These are phyloP conservation scores for Russula sp. DNA, from an alignment of 768 basidiomycete genomes.

Conservation along the genomic window DNA sequence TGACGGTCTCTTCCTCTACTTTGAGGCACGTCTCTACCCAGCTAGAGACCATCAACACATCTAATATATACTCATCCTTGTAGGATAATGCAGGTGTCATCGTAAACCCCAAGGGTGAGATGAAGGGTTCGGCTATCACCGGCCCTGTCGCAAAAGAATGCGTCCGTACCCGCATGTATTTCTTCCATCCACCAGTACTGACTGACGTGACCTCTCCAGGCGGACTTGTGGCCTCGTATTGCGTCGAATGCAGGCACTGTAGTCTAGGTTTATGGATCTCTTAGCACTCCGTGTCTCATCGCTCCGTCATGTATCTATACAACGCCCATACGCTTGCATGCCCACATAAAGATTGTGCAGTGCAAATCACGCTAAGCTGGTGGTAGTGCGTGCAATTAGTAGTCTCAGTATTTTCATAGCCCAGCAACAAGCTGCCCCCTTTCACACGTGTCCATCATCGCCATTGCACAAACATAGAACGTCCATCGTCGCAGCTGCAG, in stretches of 20 bases:
- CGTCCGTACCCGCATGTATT: conserved; percentile 40
- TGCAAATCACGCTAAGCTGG: background rate
- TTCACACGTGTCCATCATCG: background rate
- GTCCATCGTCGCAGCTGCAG: background rate
- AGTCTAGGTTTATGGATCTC: conserved; percentile 48
- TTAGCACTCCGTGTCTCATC: conserved; percentile 18
- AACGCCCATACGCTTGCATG: conserved; percentile 11
- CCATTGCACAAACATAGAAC: background rate
- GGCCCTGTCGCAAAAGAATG: conserved; percentile 99
- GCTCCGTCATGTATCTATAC: conserved; percentile 21
- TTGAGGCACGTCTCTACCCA: conserved; percentile 51
- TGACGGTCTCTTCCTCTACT: conserved; percentile 99
- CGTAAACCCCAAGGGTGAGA: conserved; percentile 98
- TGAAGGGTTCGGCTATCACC: conserved; percentile 98
- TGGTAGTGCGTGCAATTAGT: background rate
- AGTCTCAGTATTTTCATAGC: background rate
- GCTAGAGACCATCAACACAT: background rate
- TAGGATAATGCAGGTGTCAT: conserved; percentile 96
- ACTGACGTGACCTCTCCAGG: conserved; percentile 40
- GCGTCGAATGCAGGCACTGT: conserved; percentile 98
- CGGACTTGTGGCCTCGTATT: conserved; percentile 98
- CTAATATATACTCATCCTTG: background rate
- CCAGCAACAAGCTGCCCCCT: background rate
- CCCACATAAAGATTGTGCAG: conserved; percentile 3
- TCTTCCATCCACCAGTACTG: background rate